Evolutionary conservation across 768 basidiomycete species (phyloP), one percentile per base, ranked within the genome.

Genomic region (Lepiota venenata): DNA sequence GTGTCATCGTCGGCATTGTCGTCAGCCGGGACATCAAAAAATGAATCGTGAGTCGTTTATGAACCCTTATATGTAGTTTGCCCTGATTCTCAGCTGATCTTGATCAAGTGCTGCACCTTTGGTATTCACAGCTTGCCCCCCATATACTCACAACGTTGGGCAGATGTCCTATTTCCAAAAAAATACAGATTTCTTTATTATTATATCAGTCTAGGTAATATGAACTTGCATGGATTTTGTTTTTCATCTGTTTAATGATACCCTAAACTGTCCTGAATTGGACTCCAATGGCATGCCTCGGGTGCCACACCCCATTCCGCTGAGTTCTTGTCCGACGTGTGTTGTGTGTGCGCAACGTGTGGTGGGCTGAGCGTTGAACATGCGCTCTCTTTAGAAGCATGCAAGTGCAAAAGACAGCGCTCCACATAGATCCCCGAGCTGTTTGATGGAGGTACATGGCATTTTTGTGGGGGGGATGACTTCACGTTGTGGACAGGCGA

Each of bases 1-100:
- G 80, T 42, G 76, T 88, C 48, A 74, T 91, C 27, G 73, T 81
- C 22, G 84, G 79, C 4, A 75, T 84, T 29, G 77, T 87, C 22
- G 70, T 81, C 18, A 77, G 71, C 41, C 74, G 78, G 50, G 63
- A 73, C 25, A 65, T 75, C 14, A 60, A 59, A 20, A 46, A 42
- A 66, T 70, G 49, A 76, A 77, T 9, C 35, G 44, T 35, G 16
- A 15, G 12, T 50, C 55, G 38, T 55, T 43, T 61, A 21, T 51
- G n/a, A 15, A 18, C 45, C 15, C 39, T 46, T 51, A 39, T 42
- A 45, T 59, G 25, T 5, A 20, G 38, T 39, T 47, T 14, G 52
- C 56, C 47, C 44, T 51, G 48, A 57, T 52, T 56, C 39, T 50
- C 42, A 55, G 48, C 47, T 16, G 55, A 35, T 32, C 50, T 53